phyloP scores from a whole-genome alignment of 2,329 filamentous ascomycete genomes.

The Monilinia fructigena region DNA sequence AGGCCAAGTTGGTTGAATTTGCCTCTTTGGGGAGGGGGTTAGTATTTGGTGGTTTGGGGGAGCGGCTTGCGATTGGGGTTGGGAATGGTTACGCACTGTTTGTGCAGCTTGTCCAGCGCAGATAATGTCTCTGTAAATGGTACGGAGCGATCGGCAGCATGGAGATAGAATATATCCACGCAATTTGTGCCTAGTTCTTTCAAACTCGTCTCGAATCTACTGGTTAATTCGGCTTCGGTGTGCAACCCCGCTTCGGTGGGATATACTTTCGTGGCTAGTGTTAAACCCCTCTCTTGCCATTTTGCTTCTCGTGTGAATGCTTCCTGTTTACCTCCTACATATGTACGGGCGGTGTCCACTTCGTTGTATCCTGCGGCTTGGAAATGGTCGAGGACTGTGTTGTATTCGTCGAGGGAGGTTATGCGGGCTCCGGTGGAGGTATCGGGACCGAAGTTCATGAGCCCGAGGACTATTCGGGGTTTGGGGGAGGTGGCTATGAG shows the following conservation, averaged over 20 bases:
- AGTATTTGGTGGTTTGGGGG: slow-evolving; percentile 36
- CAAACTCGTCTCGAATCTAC: slow-evolving; percentile 65
- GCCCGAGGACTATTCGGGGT: slow-evolving; percentile 70
- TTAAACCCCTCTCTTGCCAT: slow-evolving; percentile 78
- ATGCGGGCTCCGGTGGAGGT: slow-evolving; percentile 65
- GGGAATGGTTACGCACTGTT: slow-evolving; percentile 43
- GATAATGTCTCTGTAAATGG: slow-evolving; percentile 79
- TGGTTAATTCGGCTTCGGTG: slow-evolving; percentile 60
- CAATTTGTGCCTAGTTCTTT: slow-evolving; percentile 69
- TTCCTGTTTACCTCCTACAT: slow-evolving; percentile 72
- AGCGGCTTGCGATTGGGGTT: no score
- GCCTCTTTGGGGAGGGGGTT: slow-evolving; percentile 45
- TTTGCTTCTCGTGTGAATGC: slow-evolving; percentile 70
- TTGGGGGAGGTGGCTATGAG: slow-evolving; percentile 44
- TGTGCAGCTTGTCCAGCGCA: slow-evolving; percentile 77
- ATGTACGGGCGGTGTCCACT: slow-evolving; percentile 77
- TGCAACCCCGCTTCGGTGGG: slow-evolving; percentile 60
- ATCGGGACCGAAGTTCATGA: slow-evolving; percentile 80
- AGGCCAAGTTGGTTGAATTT: slow-evolving; percentile 81
- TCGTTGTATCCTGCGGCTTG: slow-evolving; percentile 80
- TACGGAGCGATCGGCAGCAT: slow-evolving; percentile 65
- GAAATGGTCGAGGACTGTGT: slow-evolving; percentile 69
- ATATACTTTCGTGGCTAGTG: slow-evolving; percentile 77
- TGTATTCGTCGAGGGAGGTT: slow-evolving; percentile 65
- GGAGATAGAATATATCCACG: slow-evolving; percentile 78